These are phyloP conservation scores for Quercus engelmannii DNA, from an alignment of 306 rosid species.

Conservation along the genomic window DNA sequence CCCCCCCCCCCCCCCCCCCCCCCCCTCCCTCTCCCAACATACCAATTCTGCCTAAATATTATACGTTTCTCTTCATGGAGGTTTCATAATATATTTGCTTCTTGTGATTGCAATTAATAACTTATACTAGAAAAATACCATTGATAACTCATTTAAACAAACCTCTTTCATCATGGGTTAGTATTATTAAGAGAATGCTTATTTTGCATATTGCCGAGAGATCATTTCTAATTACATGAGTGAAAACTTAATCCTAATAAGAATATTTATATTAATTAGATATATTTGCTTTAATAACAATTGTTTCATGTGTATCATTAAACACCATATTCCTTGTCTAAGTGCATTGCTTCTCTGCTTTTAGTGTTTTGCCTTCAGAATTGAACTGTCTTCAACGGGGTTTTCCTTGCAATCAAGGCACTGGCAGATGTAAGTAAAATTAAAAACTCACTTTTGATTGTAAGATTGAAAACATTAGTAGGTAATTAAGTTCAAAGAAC, in stretches of 20 bases:
- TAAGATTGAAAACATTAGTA: background rate
- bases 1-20: too few species aligned
- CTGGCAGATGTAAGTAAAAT: background rate
- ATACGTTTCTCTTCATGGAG: background rate
- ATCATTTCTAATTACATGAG: background rate
- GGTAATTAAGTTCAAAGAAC: background rate
- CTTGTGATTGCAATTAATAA: background rate
- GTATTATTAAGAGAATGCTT: background rate
- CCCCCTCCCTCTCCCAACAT: too few species aligned
- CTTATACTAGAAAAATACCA: background rate
- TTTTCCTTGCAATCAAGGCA: too few species aligned
- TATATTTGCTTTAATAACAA: too few species aligned
- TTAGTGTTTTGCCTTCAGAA: slow-evolving; percentile 28
- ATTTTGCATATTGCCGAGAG: background rate
- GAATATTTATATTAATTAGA: too few species aligned
- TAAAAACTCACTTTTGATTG: background rate
- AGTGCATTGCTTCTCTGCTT: slow-evolving; percentile 15
- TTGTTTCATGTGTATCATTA: too few species aligned
- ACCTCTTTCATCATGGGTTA: background rate
- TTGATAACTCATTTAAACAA: background rate
- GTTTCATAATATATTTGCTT: background rate
- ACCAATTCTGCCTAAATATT: too few species aligned
- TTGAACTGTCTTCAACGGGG: too few species aligned
- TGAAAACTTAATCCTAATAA: too few species aligned
- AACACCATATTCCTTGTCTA: background rate